Evolutionary conservation across 2,329 filamentous ascomycete species (phyloP).

Genomic region (Penicillium sp.): DNA sequence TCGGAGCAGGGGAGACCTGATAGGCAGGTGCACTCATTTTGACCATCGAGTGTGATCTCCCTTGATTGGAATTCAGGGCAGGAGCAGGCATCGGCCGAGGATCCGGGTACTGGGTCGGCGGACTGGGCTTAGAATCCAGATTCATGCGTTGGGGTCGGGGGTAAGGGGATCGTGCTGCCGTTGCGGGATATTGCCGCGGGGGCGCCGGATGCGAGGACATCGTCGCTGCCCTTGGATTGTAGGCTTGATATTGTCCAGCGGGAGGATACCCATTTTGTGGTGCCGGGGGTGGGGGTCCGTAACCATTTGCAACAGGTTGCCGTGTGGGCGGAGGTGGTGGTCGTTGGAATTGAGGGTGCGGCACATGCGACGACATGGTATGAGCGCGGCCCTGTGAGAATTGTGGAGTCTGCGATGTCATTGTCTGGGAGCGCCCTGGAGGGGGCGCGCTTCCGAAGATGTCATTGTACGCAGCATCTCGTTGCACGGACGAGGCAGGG

Average conservation of each 20-base stretch:
- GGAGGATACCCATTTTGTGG: slow-evolving; percentile 41
- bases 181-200: slow-evolving; percentile 59
- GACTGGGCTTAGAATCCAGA: slow-evolving; percentile 57
- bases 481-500: slow-evolving; percentile 62
- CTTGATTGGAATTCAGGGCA: slow-evolving; percentile 80
- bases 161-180: slow-evolving; percentile 65
- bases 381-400: slow-evolving; percentile 70
- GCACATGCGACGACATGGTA: slow-evolving; percentile 67
- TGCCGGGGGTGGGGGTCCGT: slow-evolving; percentile 41
- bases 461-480: slow-evolving; percentile 93
- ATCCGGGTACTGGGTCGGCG: slow-evolving; percentile 57
- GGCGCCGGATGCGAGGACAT: slow-evolving; percentile 55
- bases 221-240: slow-evolving; percentile 35
- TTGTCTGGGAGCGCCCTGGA: slow-evolving; percentile 88
- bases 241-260: slow-evolving; percentile 44
- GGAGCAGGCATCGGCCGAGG: slow-evolving; percentile 66
- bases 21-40: slow-evolving; percentile 73
- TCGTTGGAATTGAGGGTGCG: slow-evolving; percentile 47
- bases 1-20: slow-evolving; percentile 53
- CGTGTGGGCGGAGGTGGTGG: slow-evolving; percentile 45
- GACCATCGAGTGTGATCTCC: slow-evolving; percentile 91
- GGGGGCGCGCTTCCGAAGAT: slow-evolving; percentile 90
- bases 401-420: slow-evolving; percentile 75
- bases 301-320: slow-evolving; percentile 46
- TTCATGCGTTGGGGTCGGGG: slow-evolving; percentile 67